A percentile compares a stretch with the other conserved stretches of the same genome.
These are phyloP conservation scores for Setaria viridis DNA, from an alignment of 202 grass and related monocot species.

Conservation along the genomic window DNA sequence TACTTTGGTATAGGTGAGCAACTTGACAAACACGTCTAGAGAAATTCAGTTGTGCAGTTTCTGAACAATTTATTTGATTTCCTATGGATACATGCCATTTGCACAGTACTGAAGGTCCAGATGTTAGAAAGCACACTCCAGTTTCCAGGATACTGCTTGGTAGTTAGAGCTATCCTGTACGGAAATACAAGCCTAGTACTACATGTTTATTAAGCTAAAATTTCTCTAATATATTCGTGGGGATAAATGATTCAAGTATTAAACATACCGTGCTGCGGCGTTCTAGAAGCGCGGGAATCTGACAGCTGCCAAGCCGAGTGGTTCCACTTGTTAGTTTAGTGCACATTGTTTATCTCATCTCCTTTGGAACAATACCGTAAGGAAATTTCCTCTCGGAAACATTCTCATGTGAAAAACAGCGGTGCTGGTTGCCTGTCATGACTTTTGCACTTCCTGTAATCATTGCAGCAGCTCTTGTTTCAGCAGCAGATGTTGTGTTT, in stretches of 20 bases:
- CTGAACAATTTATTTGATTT: neutral
- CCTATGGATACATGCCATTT: conserved; percentile 1
- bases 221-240: neutral
- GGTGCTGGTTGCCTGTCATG: neutral
- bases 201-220: conserved; percentile 13
- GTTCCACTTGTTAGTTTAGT: conserved; percentile 25
- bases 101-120: neutral
- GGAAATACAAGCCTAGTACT: neutral
- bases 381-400: conserved; percentile 24
- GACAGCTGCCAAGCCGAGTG: conserved; percentile 53
- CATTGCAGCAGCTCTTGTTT: conserved; percentile 13
- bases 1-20: neutral
- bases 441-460: conserved; percentile 27
- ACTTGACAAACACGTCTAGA: neutral
- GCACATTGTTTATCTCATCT: conserved; percentile 31
- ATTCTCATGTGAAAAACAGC: conserved; percentile 35
- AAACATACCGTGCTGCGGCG: neutral
- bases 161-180: conserved; percentile 15
- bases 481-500: neutral
- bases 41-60: neutral
- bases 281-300: conserved; percentile 48
- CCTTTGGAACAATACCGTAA: conserved; percentile 38
- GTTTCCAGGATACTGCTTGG: conserved; percentile 26
- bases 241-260: conserved; percentile 12
- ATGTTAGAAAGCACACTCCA: neutral